These are phyloP conservation scores for Daldinia sp. DNA, from an alignment of 2,329 filamentous ascomycete genomes.

Conservation along the genomic window DNA sequence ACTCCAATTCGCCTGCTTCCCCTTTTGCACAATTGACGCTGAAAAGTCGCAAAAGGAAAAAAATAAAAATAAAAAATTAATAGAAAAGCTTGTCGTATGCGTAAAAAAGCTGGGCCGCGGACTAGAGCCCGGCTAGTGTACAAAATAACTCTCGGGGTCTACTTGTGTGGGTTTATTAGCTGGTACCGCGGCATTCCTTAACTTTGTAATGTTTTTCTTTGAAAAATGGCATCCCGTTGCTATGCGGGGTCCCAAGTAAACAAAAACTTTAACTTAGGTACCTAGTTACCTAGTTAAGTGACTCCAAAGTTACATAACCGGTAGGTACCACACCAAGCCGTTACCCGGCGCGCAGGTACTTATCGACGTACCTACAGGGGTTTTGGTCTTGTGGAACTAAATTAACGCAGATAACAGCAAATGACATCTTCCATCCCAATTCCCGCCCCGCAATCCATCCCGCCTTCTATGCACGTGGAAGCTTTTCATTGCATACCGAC, in stretches of 20 bases:
- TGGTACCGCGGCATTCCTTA: slow-evolving; percentile 14
- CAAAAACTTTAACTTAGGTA: slow-evolving; percentile 27
- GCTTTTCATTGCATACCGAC: slow-evolving; percentile 31
- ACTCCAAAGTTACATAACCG: background rate
- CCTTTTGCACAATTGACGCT: background rate
- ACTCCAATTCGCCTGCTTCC: background rate
- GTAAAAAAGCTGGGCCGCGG: slow-evolving; percentile 1
- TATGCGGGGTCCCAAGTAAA: slow-evolving; percentile 46
- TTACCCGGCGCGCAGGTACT: background rate
- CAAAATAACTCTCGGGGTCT: background rate
- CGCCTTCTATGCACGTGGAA: slow-evolving; percentile 29
- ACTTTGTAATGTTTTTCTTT: slow-evolving; percentile 25
- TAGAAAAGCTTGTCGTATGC: background rate
- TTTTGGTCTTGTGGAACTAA: background rate
- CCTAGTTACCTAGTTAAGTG: background rate
- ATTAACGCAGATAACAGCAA: slow-evolving; percentile 11
- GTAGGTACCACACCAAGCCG: background rate
- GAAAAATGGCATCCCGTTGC: slow-evolving; percentile 33
- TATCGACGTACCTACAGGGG: background rate
- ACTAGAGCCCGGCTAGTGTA: slow-evolving; percentile 3
- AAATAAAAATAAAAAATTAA: too few species aligned
- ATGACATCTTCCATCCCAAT: slow-evolving; percentile 14
- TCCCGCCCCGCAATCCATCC: slow-evolving; percentile 26
- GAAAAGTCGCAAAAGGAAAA: background rate
- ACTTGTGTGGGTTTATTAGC: slow-evolving; percentile 19